Evolutionary conservation across 352 stramenopile genomes (phyloP).

Genomic region (Globisporangium recalcitrans): DNA sequence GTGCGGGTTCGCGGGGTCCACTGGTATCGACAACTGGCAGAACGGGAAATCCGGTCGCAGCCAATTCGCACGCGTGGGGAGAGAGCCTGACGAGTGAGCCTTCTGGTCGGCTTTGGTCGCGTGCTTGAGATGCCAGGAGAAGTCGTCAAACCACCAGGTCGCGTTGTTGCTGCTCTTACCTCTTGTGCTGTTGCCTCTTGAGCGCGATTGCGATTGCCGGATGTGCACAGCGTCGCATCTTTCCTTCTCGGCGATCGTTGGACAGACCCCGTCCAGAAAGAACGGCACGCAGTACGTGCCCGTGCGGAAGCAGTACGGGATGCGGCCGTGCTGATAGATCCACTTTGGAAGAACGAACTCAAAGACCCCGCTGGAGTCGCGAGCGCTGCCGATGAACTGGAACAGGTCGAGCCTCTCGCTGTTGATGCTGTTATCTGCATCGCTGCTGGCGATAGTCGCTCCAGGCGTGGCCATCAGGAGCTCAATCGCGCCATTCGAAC

Average conservation of each 20-base stretch:
- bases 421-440: not conserved
- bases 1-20: conserved; percentile 16
- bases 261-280: conserved; percentile 39
- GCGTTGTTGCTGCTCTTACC: conserved; percentile 4
- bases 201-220: conserved; percentile 6
- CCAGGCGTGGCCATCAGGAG: conserved; percentile 7
- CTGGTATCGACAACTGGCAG: conserved; percentile 24
- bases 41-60: conserved; percentile 35
- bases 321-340: conserved; percentile 31
- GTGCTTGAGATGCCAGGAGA: conserved; percentile 24
- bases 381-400: conserved; percentile 1
- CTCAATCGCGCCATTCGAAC: conserved; percentile 8
- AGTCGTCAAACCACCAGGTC: conserved; percentile 39
- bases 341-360: conserved; percentile 38
- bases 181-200: not conserved
- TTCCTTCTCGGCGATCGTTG: conserved; percentile 22
- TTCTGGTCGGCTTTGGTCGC: conserved; percentile 13
- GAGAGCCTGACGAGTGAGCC: not conserved
- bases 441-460: not conserved
- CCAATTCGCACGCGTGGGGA: not conserved
- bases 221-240: conserved; percentile 45
- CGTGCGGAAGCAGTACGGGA: conserved; percentile 56
- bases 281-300: conserved; percentile 51
- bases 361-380: not conserved
- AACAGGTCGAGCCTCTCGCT: conserved; percentile 6